Evolutionary conservation across 1,284 basidiomycete genomes (phyloP).

Genomic region (Trichosporon asahii): DNA sequence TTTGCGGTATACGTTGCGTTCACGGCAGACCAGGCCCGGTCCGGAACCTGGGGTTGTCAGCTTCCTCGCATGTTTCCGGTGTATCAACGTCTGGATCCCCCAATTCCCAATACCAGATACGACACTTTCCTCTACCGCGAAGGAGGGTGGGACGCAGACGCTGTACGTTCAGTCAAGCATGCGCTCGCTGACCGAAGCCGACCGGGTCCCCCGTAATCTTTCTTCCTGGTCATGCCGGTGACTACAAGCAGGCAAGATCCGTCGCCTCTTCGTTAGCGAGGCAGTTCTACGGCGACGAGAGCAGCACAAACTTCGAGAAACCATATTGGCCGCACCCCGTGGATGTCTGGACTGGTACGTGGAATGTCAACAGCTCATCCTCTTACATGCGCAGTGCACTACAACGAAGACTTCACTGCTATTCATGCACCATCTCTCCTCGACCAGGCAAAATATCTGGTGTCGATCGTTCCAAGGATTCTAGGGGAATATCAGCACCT

Average conservation of each 20-base stretch:
- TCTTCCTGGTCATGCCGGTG: constrained; percentile 95
- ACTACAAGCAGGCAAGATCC: constrained; percentile 87
- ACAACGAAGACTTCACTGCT: constrained; percentile 95
- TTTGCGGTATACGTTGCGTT: constrained; percentile 16
- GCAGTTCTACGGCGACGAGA: constrained; percentile 62
- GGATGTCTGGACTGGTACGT: constrained; percentile 77
- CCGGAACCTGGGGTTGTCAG: constrained; percentile 60
- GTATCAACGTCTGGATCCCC: constrained; percentile 60
- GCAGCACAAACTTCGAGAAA: not conserved
- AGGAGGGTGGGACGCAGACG: constrained; percentile 69
- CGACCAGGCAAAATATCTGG: constrained; percentile 75
- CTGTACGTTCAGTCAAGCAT: constrained; percentile 57
- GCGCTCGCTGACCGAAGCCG: constrained; percentile 46
- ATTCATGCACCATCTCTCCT: constrained; percentile 86
- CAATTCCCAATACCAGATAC: constrained; percentile 62
- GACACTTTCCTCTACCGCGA: constrained; percentile 88
- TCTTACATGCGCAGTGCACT: constrained; percentile 65
- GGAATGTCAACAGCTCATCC: too few relatives aligned
- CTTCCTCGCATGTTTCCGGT: constrained; percentile 98
- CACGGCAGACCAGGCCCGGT: constrained; percentile 19
- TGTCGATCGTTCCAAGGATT: constrained; percentile 70
- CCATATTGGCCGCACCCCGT: constrained; percentile 54
- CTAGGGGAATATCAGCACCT: constrained; percentile 64
- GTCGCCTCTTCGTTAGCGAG: constrained; percentile 84
- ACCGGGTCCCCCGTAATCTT: constrained; percentile 80